These are phyloP conservation scores for Alternaria arborescens DNA, from an alignment of 2,329 filamentous ascomycete genomes.

Conservation along the genomic window DNA sequence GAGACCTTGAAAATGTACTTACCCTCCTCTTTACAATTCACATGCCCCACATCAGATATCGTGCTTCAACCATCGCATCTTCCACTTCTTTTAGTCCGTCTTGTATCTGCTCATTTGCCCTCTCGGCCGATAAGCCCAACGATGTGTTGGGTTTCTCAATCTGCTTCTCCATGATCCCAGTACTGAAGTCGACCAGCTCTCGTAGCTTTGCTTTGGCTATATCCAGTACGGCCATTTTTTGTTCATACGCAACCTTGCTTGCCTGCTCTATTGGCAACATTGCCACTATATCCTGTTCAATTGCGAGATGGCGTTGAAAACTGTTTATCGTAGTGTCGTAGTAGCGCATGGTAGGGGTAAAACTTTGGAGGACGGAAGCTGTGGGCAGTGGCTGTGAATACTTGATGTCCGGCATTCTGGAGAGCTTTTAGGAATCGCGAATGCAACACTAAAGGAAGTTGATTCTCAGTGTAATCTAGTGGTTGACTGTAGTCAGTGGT, in stretches of 20 bases:
- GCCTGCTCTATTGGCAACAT: not conserved
- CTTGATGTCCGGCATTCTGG: not conserved
- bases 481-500: not conserved
- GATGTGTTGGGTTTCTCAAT: not conserved
- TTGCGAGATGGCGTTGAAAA: not conserved
- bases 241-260: not conserved
- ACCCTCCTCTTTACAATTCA: not conserved
- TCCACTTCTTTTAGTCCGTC: not conserved
- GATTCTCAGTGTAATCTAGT: not conserved
- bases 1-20: not conserved
- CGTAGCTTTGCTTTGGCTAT: not conserved
- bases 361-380: not conserved
- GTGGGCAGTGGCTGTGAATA: not conserved
- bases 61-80: not conserved
- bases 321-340: not conserved
- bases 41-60: not conserved
- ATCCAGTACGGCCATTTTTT: not conserved
- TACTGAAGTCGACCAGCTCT: not conserved
- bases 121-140: not conserved
- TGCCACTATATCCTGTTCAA: not conserved
- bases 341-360: not conserved
- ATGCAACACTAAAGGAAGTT: not conserved
- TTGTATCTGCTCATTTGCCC: not conserved
- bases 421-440: not conserved
- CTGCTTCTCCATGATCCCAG: not conserved